Evolutionary conservation across 2,329 filamentous ascomycete genomes (phyloP), one percentile per base, ranked within the genome.

Genomic region (Talaromyces sp.): DNA sequence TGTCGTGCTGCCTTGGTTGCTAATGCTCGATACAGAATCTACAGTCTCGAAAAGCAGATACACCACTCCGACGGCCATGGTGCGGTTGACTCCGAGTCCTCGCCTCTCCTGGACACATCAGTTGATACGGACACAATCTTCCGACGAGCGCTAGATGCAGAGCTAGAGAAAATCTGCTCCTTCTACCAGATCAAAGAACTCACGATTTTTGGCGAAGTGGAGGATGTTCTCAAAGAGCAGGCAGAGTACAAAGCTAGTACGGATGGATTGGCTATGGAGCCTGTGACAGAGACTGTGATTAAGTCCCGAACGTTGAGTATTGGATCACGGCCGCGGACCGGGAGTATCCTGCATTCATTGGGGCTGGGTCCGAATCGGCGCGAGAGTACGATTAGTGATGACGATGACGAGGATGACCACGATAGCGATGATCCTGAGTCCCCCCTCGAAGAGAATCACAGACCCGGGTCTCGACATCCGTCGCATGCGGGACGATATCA

Each of bases 121-220:
- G 79, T 83, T 54, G 90, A 96, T 66, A 90, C 93, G 14, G 93
- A 98, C 75, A 85, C 87, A 45, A 85, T 93, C 66, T 99, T 99
- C 76, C 85, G 85, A 69, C 88, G 88, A 68, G 89, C 93, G 47
- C 85, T 99, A 19, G 92, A 96, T 73, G 86, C 90, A 49, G 95
- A 99, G 77, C 82, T 99, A 60, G 93, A 98, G 74, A 98, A 98
- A 83, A 92, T 99, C 67, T 90, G 87, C 72, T 90, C 90, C 0
- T 99, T 99, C 77, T 98, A 95, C 78, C 85, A 89, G 68, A 80
- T 92, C 67, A 99, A 99, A 78, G 93, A 99, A 78, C 83, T 87
- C 27, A 94, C 98, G 76, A 88, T 99, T 14, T 87, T 90, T 66
- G 88, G 89, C 61, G 94, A 97, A 75, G 87, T 94, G 9, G 87